phyloP scores from a whole-genome alignment of 2,329 filamentous ascomycete genomes.

The Periconia sp. region DNA sequence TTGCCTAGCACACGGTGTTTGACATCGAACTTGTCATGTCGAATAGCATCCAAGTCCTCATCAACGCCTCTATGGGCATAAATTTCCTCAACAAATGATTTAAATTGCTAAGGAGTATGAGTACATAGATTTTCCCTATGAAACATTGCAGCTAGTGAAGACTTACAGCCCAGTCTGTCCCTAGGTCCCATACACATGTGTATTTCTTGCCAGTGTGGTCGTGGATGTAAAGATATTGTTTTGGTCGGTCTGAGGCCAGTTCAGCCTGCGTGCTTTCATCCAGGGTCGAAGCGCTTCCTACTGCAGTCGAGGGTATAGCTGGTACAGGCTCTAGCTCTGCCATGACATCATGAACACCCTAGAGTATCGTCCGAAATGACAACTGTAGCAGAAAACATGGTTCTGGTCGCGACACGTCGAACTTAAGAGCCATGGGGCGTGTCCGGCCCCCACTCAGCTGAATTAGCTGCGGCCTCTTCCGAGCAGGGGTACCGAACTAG shows the following conservation, averaged over 20 bases:
- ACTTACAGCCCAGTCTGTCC: constrained; percentile 10
- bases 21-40: constrained; percentile 12
- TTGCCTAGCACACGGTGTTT: not conserved
- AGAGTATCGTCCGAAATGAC: too few species aligned
- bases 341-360: not conserved
- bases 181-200: constrained; percentile 5
- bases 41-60: constrained; percentile 1
- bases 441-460: not conserved
- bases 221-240: constrained; percentile 1
- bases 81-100: constrained; percentile 9
- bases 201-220: constrained; percentile 10
- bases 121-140: not conserved
- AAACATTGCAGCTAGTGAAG: not conserved
- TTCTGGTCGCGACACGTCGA: not conserved
- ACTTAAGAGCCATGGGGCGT: not conserved
- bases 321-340: not conserved
- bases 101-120: constrained; percentile 4
- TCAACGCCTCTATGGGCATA: constrained; percentile 4
- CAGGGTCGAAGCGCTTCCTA: not conserved
- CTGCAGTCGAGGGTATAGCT: not conserved
- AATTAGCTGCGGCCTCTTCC: not conserved
- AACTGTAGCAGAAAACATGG: not conserved
- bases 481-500: too few species aligned
- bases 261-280: not conserved
- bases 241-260: not conserved